These are phyloP conservation scores for Davidsoniella australis DNA, from an alignment of 2,329 filamentous ascomycete genomes.

Conservation along the genomic window DNA sequence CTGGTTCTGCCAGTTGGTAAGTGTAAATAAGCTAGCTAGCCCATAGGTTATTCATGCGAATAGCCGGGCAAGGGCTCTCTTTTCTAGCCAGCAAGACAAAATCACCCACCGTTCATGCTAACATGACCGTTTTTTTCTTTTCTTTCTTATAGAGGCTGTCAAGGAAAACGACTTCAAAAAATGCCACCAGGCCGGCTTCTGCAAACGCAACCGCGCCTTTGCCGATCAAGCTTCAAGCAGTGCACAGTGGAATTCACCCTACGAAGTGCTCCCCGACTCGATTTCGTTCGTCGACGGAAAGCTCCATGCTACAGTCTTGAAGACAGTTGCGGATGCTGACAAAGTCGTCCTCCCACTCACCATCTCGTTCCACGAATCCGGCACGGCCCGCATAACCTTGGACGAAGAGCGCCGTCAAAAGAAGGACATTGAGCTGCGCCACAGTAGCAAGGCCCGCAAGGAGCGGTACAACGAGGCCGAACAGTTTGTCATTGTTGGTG, in stretches of 20 bases:
- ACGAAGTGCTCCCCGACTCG: slow-evolving; percentile 55
- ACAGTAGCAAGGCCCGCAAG: slow-evolving; percentile 70
- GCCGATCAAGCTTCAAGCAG: slow-evolving; percentile 59
- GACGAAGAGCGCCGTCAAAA: slow-evolving; percentile 85
- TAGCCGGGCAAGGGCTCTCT: background rate
- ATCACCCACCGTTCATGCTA: background rate
- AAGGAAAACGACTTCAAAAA: slow-evolving; percentile 98
- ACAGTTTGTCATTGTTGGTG: slow-evolving; percentile 73
- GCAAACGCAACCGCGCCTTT: slow-evolving; percentile 80
- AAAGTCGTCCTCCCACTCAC: slow-evolving; percentile 67
- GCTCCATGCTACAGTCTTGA: slow-evolving; percentile 65
- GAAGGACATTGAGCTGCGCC: slow-evolving; percentile 72
- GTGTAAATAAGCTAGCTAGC: background rate
- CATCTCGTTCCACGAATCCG: slow-evolving; percentile 77
- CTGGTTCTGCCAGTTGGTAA: slow-evolving; percentile 11
- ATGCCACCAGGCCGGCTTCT: slow-evolving; percentile 91
- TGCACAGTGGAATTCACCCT: slow-evolving; percentile 61
- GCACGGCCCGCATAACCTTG: slow-evolving; percentile 69
- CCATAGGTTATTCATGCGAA: background rate
- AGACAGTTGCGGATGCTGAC: slow-evolving; percentile 52
- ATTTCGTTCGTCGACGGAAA: slow-evolving; percentile 64
- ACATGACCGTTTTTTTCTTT: slow-evolving; percentile 4
- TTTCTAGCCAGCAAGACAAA: background rate
- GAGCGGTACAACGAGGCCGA: slow-evolving; percentile 88
- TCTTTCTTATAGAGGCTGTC: slow-evolving; percentile 44